These are phyloP conservation scores for Talaromyces liani DNA, from an alignment of 495 filamentous ascomycete genomes.

Conservation along the genomic window DNA sequence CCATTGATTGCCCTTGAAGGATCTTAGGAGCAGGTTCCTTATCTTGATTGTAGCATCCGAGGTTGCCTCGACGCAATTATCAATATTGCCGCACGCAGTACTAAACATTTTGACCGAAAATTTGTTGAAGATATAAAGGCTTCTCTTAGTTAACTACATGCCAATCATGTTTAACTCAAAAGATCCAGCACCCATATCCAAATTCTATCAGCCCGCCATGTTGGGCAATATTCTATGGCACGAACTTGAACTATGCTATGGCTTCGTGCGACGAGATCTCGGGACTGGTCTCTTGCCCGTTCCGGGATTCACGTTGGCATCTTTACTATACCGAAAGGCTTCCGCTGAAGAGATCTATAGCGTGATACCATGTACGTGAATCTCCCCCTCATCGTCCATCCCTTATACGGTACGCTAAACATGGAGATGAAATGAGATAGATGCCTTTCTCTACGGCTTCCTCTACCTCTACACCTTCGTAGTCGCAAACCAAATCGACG, in stretches of 20 bases:
- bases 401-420: not conserved
- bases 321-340: not conserved
- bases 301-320: not conserved
- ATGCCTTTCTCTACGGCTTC: slow-evolving; percentile 1
- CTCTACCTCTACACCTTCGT: slow-evolving; percentile 4
- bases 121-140: not conserved
- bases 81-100: not conserved
- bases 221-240: not conserved
- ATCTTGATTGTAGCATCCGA: not conserved
- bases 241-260: slow-evolving; percentile 1
- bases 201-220: not conserved
- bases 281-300: not conserved
- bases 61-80: not conserved
- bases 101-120: not conserved
- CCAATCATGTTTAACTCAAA: not conserved
- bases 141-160: not conserved
- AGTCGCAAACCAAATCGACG: slow-evolving; percentile 7
- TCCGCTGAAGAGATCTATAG: not conserved
- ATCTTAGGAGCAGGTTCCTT: not conserved
- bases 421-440: not conserved
- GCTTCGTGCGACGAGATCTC: not conserved
- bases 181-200: not conserved
- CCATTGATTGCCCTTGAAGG: not conserved
- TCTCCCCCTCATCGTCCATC: not conserved
- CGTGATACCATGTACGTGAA: not conserved